These are phyloP conservation scores for Jimgerdemannia flammicorona DNA, from an alignment of 192 early-diverging fungal genomes.

Conservation along the genomic window DNA sequence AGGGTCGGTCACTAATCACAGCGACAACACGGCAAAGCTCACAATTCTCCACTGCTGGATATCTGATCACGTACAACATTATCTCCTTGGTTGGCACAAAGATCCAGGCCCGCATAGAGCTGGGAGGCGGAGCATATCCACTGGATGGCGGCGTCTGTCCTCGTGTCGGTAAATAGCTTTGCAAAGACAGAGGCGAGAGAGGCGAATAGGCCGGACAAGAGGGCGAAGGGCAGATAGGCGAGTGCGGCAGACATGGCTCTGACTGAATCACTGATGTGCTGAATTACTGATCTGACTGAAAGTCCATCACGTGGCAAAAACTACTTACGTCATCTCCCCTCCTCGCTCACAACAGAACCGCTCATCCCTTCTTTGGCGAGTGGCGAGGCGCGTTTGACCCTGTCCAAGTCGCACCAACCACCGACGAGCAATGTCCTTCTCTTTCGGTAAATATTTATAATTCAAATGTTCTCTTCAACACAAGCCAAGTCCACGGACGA, in stretches of 20 bases:
- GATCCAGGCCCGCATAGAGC: background rate
- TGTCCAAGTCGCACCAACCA: too few species aligned
- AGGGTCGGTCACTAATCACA: background rate
- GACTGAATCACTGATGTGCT: too few species aligned
- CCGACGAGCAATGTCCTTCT: background rate
- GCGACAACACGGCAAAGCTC: too few species aligned
- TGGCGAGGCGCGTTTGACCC: too few species aligned
- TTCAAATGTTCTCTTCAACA: background rate
- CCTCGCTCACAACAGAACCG: too few species aligned
- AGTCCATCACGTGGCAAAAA: too few species aligned
- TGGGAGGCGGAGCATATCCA: background rate
- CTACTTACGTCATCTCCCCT: too few species aligned
- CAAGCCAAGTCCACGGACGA: background rate
- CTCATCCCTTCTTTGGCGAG: too few species aligned
- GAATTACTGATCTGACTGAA: too few species aligned
- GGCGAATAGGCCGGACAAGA: constrained; percentile 69
- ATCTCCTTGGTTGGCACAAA: background rate
- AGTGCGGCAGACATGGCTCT: too few species aligned
- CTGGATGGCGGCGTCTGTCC: constrained; percentile 21
- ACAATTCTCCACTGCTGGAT: too few species aligned
- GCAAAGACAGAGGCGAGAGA: constrained; percentile 77
- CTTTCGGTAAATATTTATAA: background rate
- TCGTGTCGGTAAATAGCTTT: constrained; percentile 64
- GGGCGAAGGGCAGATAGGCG: constrained; percentile 21
- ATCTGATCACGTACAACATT: background rate